Evolutionary conservation across 352 stramenopile genomes (phyloP), one percentile per base, ranked within the genome.

Genomic region (Globisporangium nagaii): DNA sequence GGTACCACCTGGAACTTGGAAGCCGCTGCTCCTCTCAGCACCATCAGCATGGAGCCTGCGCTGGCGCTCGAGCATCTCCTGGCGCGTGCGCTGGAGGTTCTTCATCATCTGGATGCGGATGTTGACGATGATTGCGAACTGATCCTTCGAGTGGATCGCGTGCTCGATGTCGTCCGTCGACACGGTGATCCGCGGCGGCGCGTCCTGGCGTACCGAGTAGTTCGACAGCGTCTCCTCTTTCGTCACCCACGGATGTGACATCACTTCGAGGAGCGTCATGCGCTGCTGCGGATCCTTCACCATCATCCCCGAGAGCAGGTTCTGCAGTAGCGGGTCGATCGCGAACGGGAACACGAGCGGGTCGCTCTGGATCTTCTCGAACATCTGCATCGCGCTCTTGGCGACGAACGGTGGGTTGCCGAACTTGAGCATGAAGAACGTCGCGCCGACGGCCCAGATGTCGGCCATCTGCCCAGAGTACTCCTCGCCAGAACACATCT

Each of bases 391-490:
- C 0, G 90, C 80, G 24, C 82, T 96, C 40, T 94, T 92, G 1
- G 86, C 86, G 11, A 97, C 47, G 59, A 97, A 97, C 12, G 92
- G 90, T 12, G 88, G 86, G 31, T 82, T 76, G 0, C 90, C 92
- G 48, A 90, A 96, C 52, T 88, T 89, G 22, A 90, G 68, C 80
- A 96, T 95, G 69, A 89, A 96, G n/a, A 93, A 60, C 10, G 83
- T 95, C 1, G 80, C 87, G 15, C 92, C 90, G 1, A 97, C 72
- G 0, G 92, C 89, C 88, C 90, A 98, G 30, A 97, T 80, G 60
- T 98, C 92, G 0, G 88, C 92, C 7, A 96, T 58, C 32, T 95
- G 85, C 5, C 89, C 92, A 0, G 78, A 90, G 56, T 89, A 86
- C 22, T 88, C 82, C n/a, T 86, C 75, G 0, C 72, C 82, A 0